Evolutionary conservation across 1,284 basidiomycete genomes (phyloP).

Genomic region (Heterobasidion irregulare): DNA sequence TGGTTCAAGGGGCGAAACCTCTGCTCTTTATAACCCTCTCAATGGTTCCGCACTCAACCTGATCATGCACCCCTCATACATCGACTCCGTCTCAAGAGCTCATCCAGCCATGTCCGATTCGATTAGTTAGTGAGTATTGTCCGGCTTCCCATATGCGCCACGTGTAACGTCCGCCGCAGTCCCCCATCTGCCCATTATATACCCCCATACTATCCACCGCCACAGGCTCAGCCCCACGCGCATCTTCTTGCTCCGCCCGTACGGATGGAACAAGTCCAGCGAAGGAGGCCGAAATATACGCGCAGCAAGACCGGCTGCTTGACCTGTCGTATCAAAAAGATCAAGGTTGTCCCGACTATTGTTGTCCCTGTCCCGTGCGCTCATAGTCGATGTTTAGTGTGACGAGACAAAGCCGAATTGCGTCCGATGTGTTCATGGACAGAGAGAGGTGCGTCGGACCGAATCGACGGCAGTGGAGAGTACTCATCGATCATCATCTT

Average conservation of each 20-base stretch:
- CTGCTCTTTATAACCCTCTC: slow-evolving; percentile 10
- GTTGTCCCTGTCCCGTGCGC: slow-evolving; percentile 5
- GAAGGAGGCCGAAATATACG: slow-evolving; percentile 81
- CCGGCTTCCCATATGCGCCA: slow-evolving; percentile 8
- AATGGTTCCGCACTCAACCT: slow-evolving; percentile 8
- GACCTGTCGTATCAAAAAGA: slow-evolving; percentile 80
- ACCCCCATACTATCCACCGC: slow-evolving; percentile 16
- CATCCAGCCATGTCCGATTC: slow-evolving; percentile 42
- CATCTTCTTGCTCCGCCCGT: slow-evolving; percentile 38
- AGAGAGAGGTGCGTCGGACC: slow-evolving; percentile 52
- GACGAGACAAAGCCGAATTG: slow-evolving; percentile 77
- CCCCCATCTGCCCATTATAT: slow-evolving; percentile 32
- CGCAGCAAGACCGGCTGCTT: slow-evolving; percentile 80
- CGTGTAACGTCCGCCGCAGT: slow-evolving; percentile 17
- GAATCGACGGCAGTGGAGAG: neutral
- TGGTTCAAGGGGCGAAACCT: slow-evolving; percentile 6
- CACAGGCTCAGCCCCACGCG: slow-evolving; percentile 16
- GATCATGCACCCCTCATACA: slow-evolving; percentile 9
- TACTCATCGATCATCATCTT: neutral
- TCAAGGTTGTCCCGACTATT: slow-evolving; percentile 51
- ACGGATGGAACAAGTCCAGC: slow-evolving; percentile 40
- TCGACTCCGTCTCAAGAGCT: slow-evolving; percentile 26
- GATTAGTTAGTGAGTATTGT: slow-evolving; percentile 46
- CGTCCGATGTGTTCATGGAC: slow-evolving; percentile 70
- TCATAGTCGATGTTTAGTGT: slow-evolving; percentile 39